Evolutionary conservation across 495 filamentous ascomycete species (phyloP).

Genomic region (Talaromyces liani): DNA sequence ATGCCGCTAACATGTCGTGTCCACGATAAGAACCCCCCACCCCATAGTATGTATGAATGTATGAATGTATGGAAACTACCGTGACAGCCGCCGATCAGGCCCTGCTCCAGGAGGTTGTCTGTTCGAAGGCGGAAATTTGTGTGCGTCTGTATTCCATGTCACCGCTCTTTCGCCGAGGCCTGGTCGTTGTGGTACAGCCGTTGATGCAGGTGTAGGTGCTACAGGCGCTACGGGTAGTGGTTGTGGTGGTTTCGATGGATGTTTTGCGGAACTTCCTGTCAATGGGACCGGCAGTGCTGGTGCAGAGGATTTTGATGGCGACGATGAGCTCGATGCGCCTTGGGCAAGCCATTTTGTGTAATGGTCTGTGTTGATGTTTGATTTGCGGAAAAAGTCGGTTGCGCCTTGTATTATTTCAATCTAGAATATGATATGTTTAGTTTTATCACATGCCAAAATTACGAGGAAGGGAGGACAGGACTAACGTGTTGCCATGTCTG

Average conservation of each 20-base stretch:
- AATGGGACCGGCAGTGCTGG: not conserved
- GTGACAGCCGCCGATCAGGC: not conserved
- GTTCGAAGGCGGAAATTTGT: not conserved
- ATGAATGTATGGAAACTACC: not conserved
- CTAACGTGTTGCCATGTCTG: conserved; percentile 26
- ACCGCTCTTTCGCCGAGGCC: not conserved
- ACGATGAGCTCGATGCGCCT: not conserved
- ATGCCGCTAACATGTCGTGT: not conserved
- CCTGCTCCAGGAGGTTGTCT: not conserved
- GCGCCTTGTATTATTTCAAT: conserved; percentile 12
- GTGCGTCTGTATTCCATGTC: not conserved
- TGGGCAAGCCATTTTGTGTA: conserved; percentile 9
- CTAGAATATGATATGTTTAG: not conserved
- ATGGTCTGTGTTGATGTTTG: conserved; percentile 12
- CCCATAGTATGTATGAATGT: no score
- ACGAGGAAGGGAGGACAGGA: not conserved
- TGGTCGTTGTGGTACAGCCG: not conserved
- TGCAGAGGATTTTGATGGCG: not conserved
- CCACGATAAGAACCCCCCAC: not conserved
- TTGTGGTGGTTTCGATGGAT: no score
- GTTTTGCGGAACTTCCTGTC: not conserved
- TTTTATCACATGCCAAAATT: no score
- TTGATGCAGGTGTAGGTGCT: not conserved
- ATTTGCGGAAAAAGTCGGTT: conserved; percentile 13
- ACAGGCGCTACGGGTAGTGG: not conserved